Base-by-base conservation (phyloP, 2,329 filamentous ascomycete genomes). In the Blumeria graminis region DNA sequence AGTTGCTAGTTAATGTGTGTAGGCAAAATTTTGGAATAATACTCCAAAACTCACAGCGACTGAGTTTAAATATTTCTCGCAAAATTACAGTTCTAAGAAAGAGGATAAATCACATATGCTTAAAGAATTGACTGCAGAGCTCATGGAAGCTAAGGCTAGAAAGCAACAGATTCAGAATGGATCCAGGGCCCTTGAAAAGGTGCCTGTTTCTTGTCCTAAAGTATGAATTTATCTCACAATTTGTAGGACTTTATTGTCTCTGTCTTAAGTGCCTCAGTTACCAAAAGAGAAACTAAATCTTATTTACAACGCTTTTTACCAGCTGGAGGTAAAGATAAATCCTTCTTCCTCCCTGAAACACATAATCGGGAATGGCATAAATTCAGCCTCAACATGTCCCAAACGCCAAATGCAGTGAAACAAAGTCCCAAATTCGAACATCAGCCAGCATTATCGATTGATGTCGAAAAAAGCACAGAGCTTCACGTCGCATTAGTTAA, bases 241-340 rank as follows among this genome's bases (percentile, higher is more conserved):
- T 35, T 32, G n/a, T 36, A 88, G 82, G 86, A 94, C 65, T 84
- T 94, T 64, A 82, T 94, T 63, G 75, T 93, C 35, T 89, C 87
- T 14, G 78, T 96, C 3, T 74, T 98, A 35, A 86, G 86, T 64
- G 87, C 89, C 16, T 87, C 88, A 10, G 85, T 89, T 6, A 95
- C 90, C 0, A 94, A 89, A 69, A 81, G 92, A 63, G 92, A 98
- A 71, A 88, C 89, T 52, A 89, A 85, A 68, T 81, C 86, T 39
- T 98, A 95, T 66, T 75, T 98, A 14, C 84, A 92, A 62, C 89
- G 87, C 59, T 94, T 95, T 67, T 81, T 8, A 59, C 66, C 38
- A 16, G 39, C 59, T 58, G 66, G 60, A 55, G 64, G 62, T 16
- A 61, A n/a, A 63, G 66, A 61, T 34, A 53, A 14, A 39, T 33